Percentiles rank a stretch among this genome's conserved stretches.
phyloP scores from a whole-genome alignment of 2,329 filamentous ascomycete genomes.

The Beauveria medogensis region DNA sequence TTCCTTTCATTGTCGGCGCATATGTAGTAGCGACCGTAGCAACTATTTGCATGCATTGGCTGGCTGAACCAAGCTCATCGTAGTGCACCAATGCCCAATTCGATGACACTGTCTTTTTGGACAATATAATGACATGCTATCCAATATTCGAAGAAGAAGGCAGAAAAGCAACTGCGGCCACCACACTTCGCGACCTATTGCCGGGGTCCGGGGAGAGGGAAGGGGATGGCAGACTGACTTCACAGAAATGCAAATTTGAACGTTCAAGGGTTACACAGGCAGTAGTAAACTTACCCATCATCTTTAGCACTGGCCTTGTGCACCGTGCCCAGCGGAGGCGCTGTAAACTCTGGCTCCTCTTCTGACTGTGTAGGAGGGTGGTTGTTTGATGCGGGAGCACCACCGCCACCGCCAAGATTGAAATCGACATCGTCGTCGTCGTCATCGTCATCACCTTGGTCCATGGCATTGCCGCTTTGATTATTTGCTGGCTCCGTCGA shows the following conservation, averaged over 20 bases:
- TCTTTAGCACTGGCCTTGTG: slow-evolving; percentile 57
- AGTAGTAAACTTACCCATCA: slow-evolving; percentile 32
- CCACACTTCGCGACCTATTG: not conserved
- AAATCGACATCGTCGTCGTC: slow-evolving; percentile 42
- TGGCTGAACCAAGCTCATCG: not conserved
- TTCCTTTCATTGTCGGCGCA: not conserved
- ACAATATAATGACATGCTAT: not conserved
- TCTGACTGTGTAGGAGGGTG: slow-evolving; percentile 21
- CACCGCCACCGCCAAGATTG: slow-evolving; percentile 51
- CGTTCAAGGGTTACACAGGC: not conserved
- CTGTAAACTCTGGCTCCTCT: slow-evolving; percentile 19
- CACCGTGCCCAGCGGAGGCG: slow-evolving; percentile 28
- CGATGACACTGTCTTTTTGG: not conserved
- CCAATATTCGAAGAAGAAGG: not conserved
- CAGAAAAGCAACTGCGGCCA: not conserved
- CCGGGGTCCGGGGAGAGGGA: not conserved
- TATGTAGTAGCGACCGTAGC: not conserved
- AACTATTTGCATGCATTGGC: not conserved
- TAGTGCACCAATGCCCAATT: not conserved
- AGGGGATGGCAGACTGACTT: not conserved
- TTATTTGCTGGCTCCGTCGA: slow-evolving; percentile 23
- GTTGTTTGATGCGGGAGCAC: slow-evolving; percentile 23
- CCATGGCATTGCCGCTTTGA: slow-evolving; percentile 35
- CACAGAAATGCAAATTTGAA: not conserved
- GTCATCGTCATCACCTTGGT: slow-evolving; percentile 39